Conservation (phyloP, 192 early-diverging fungal genomes). For the Coemansia sp. region DNA sequence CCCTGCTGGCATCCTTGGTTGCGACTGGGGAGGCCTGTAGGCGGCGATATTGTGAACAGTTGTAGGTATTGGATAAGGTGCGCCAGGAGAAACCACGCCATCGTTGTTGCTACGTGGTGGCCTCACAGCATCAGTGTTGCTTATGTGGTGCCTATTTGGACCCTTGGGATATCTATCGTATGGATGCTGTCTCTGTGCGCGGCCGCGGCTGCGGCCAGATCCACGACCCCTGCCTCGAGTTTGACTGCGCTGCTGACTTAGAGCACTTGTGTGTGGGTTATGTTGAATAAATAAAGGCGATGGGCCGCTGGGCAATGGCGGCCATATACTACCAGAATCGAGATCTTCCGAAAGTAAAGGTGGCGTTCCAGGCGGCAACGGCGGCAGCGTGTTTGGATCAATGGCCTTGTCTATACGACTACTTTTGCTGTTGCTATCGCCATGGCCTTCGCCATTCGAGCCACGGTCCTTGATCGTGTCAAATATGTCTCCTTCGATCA, state of each 20-base stretch:
- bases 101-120: no score
- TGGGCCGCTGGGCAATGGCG: conserved; percentile 44
- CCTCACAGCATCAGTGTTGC: no score
- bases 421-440: not conserved
- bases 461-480: not conserved
- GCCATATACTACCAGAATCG: conserved; percentile 27
- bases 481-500: conserved; percentile 10
- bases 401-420: not conserved
- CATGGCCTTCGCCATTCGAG: no score
- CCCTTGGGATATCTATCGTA: not conserved
- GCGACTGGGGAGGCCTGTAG: not conserved
- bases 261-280: not conserved
- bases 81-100: not conserved
- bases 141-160: no score
- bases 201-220: not conserved
- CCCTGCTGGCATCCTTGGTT: conserved; percentile 2
- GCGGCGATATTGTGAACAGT: not conserved
- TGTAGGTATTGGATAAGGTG: not conserved
- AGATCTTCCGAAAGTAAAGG: conserved; percentile 29
- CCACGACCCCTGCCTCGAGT: conserved; percentile 7
- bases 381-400: conserved; percentile 15
- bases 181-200: conserved; percentile 5
- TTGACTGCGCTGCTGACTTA: not conserved
- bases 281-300: conserved; percentile 32
- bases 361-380: conserved; percentile 47